Conservation (phyloP, 768 basidiomycete species). For the Tylopilus sp. region DNA sequence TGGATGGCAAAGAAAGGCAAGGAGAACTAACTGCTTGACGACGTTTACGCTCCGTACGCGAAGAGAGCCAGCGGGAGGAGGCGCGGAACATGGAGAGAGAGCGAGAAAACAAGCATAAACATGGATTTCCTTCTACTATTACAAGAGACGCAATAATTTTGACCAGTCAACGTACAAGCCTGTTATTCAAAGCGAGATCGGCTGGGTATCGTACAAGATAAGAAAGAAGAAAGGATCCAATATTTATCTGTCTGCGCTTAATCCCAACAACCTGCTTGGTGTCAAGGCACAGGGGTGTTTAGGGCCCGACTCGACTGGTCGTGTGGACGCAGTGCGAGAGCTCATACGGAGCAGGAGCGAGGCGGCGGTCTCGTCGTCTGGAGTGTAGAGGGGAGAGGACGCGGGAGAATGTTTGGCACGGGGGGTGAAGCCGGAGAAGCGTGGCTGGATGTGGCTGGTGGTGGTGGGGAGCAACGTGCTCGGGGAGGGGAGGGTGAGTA, state of each 20-base stretch:
- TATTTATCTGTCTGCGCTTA: constrained; percentile 14
- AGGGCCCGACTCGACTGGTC: background rate
- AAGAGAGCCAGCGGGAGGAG: background rate
- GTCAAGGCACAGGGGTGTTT: constrained; percentile 19
- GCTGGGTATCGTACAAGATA: constrained; percentile 2
- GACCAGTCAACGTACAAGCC: background rate
- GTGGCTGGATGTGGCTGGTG: constrained; percentile 15
- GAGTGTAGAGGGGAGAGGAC: constrained; percentile 30
- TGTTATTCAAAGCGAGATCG: background rate
- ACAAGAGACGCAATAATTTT: background rate
- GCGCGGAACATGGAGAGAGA: constrained; percentile 1
- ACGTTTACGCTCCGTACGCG: constrained; percentile 66
- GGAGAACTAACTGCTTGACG: constrained; percentile 64
- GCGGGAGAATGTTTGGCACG: constrained; percentile 23
- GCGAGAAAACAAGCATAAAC: background rate
- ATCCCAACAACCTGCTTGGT: constrained; percentile 24
- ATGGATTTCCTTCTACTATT: background rate
- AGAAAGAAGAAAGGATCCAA: background rate
- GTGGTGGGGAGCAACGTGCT: constrained; percentile 16
- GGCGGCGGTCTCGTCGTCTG: constrained; percentile 70
- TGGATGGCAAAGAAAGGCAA: too few species aligned
- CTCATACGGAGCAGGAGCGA: constrained; percentile 65
- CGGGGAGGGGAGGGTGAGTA: constrained; percentile 39
- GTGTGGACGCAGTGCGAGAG: constrained; percentile 14
- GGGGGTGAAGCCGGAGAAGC: constrained; percentile 20